Percentiles rank a stretch among this genome's conserved stretches.
Conservation (phyloP, 2,329 filamentous ascomycete species). For the Talaromyces sp. region DNA sequence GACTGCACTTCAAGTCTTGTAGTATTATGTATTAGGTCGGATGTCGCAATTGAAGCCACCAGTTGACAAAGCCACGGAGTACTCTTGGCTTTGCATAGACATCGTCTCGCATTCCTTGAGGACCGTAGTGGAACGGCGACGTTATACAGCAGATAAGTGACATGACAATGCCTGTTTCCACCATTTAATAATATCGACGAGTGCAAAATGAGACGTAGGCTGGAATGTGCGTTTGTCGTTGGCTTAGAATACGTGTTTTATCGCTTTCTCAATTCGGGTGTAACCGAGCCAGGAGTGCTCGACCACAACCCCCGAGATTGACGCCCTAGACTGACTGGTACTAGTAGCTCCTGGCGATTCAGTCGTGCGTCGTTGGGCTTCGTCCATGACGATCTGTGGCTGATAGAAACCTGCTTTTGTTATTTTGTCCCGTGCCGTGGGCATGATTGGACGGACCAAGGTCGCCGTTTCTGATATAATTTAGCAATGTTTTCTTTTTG, state of each 20-base stretch:
- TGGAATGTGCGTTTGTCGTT: background rate
- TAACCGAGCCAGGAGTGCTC: background rate
- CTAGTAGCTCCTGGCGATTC: background rate
- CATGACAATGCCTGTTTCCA: background rate
- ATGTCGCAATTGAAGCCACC: constrained; percentile 1
- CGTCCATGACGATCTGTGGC: background rate
- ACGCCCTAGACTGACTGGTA: background rate
- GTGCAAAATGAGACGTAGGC: background rate
- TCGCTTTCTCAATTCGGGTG: background rate
- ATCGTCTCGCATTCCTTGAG: background rate
- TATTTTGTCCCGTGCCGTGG: background rate
- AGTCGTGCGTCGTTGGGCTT: background rate
- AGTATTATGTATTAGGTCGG: background rate
- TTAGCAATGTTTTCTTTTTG: background rate
- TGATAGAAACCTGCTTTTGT: background rate
- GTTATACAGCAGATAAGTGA: background rate
- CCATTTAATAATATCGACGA: background rate
- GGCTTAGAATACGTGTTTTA: background rate
- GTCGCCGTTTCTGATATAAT: background rate
- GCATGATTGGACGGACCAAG: background rate
- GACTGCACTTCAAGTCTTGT: background rate
- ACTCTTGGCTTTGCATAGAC: background rate
- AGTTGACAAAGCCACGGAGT: background rate
- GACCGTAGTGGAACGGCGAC: background rate
- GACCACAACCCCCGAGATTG: background rate